These are phyloP conservation scores for Salix exigua DNA, from an alignment of 345 rosid genomes.

Conservation along the genomic window DNA sequence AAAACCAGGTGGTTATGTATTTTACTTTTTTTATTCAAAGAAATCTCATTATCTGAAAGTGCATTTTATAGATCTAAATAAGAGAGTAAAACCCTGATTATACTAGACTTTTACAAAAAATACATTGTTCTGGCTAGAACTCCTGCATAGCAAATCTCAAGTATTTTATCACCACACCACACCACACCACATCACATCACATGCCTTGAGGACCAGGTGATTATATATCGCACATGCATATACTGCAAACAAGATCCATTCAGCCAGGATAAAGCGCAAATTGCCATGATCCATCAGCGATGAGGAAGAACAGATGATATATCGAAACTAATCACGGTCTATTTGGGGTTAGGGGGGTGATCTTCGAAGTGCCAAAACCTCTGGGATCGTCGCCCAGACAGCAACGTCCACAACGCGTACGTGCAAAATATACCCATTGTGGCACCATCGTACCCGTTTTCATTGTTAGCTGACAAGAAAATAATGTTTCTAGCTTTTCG, in stretches of 20 bases:
- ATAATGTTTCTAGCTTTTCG: no score
- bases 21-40: no score
- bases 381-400: background rate
- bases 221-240: background rate
- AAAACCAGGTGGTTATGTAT: background rate
- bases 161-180: no score
- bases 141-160: no score
- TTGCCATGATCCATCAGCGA: background rate
- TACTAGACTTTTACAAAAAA: rapidly evolving
- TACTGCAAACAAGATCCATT: no score
- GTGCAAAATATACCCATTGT: background rate
- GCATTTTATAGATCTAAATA: rapidly evolving
- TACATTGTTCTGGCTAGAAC: rapidly evolving
- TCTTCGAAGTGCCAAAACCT: background rate
- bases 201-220: no score
- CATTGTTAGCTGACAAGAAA: background rate
- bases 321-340: background rate
- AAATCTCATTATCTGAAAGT: no score
- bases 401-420: background rate
- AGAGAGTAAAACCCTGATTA: no score
- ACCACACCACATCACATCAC: no score
- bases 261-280: background rate
- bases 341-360: background rate
- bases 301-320: background rate
- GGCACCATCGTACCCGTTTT: background rate